A percentile compares a stretch with the other conserved stretches of the same genome.
Conservation (phyloP, 768 basidiomycete species). For the Suillus placidus region DNA sequence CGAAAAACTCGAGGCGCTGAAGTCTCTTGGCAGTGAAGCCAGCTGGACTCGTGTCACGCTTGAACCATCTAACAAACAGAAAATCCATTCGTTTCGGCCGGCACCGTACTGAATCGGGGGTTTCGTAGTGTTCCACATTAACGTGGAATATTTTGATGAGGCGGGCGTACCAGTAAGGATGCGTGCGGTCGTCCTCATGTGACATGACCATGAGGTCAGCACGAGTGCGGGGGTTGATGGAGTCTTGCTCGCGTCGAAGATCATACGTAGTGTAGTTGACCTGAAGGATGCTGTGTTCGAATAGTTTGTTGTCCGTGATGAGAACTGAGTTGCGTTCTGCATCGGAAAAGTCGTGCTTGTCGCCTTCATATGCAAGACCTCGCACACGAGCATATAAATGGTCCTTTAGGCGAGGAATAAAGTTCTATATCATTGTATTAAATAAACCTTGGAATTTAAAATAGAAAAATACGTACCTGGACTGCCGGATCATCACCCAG, state of each 20-base stretch:
- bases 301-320: conserved; percentile 35
- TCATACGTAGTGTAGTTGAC: conserved; percentile 38
- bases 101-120: neutral
- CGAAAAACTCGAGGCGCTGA: conserved; percentile 43
- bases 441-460: too few relatives aligned
- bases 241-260: conserved; percentile 25
- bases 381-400: conserved; percentile 12
- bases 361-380: conserved; percentile 15
- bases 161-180: conserved; percentile 43
- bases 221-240: conserved; percentile 32
- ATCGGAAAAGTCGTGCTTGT: conserved; percentile 22
- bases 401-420: conserved; percentile 22
- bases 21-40: conserved; percentile 35
- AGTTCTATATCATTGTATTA: conserved; percentile 27
- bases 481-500: conserved; percentile 31
- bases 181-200: conserved; percentile 21
- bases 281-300: conserved; percentile 32
- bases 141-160: conserved; percentile 36
- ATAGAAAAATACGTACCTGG: neutral
- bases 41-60: conserved; percentile 23
- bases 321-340: conserved; percentile 26
- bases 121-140: conserved; percentile 4
- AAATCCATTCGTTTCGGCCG: conserved; percentile 36
- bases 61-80: conserved; percentile 45
- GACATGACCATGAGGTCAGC: conserved; percentile 39